These are phyloP conservation scores for Ascochyta pisi DNA, from an alignment of 2,329 filamentous ascomycete genomes.

Conservation along the genomic window DNA sequence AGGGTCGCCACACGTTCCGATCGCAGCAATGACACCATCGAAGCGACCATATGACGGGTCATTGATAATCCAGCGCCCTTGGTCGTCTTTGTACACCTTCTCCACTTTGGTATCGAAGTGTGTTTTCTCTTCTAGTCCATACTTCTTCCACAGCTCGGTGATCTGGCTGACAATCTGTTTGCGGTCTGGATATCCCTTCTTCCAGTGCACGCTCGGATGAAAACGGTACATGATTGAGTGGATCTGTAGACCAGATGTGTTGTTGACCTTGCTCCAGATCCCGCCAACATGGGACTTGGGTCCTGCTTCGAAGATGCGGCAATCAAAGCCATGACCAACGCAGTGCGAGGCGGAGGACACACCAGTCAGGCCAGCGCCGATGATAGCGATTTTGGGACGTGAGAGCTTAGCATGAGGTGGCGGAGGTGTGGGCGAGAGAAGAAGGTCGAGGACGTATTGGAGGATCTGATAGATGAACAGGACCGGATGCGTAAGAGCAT, in stretches of 20 bases:
- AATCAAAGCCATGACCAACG: constrained; percentile 84
- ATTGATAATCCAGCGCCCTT: constrained; percentile 80
- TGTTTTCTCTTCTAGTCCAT: constrained; percentile 73
- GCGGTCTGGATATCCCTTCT: constrained; percentile 77
- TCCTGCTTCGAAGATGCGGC: constrained; percentile 78
- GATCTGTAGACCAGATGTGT: constrained; percentile 81
- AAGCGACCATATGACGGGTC: constrained; percentile 73
- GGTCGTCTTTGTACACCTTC: constrained; percentile 71
- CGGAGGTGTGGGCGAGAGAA: constrained; percentile 75
- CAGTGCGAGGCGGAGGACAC: constrained; percentile 83
- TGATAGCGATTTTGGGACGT: constrained; percentile 63
- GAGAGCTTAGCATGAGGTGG: constrained; percentile 62
- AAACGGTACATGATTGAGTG: constrained; percentile 89
- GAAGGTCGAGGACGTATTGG: constrained; percentile 67
- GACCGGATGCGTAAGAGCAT: constrained; percentile 54
- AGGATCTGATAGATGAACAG: constrained; percentile 69
- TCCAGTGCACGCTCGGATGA: constrained; percentile 78
- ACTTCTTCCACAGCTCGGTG: constrained; percentile 74
- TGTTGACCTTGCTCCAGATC: constrained; percentile 84
- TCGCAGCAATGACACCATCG: constrained; percentile 77
- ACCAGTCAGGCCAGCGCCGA: constrained; percentile 67
- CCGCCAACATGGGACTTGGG: constrained; percentile 72
- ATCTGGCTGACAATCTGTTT: constrained; percentile 78
- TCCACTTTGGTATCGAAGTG: constrained; percentile 74
- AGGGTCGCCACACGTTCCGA: constrained; percentile 81